Evolutionary conservation across 2,329 filamentous ascomycete species (phyloP), one percentile per base, ranked within the genome.

Genomic region (Botryosphaeria agaves): DNA sequence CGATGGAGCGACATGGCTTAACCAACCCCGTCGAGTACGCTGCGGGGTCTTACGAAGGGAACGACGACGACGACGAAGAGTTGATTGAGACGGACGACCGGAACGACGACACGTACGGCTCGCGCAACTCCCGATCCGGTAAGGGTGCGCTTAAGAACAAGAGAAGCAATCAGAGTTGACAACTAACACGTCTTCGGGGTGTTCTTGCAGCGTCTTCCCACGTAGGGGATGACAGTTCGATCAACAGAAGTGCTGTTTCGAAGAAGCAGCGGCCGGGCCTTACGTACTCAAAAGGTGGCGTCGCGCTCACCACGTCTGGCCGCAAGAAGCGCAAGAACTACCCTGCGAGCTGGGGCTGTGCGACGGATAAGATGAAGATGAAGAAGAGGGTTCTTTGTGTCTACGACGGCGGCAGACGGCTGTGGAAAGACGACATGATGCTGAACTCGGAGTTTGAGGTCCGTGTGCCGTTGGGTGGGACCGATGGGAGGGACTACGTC

Each of bases 371-470:
- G 61, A 93, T 95, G 82, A 91, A 80, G 49, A 91, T 92, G 72
- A 94, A 91, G 72, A 94, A 94, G 70, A 80, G 89, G 17, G 83
- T 94, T 32, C 66, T 95, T 45, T 83, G 83, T 39, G 81, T 92
- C 14, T 98, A 91, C 46, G 84, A 95, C 47, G 89, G 89, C 1
- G 68, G 68, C 11, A 74, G 85, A 31, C 75, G 87, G 25, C 66
- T 98, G 29, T 89, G 81, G 69, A 95, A 95, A 62, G 89, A 98
- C 49, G 89, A 98, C 57, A 89, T 95, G 83, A 92, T 94, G 84
- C 74, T 98, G 29, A 83, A 85, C 42, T 84, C 80, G 11, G 84
- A 93, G 44, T 85, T 89, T 46, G 89, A 98, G 57, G 83, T 95
- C 21, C 82, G 87, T 47, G 66, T 93, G 52, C 74, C 74, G 53